Conservation (phyloP, 306 rosid genomes). For the Lathyrus sativus region DNA sequence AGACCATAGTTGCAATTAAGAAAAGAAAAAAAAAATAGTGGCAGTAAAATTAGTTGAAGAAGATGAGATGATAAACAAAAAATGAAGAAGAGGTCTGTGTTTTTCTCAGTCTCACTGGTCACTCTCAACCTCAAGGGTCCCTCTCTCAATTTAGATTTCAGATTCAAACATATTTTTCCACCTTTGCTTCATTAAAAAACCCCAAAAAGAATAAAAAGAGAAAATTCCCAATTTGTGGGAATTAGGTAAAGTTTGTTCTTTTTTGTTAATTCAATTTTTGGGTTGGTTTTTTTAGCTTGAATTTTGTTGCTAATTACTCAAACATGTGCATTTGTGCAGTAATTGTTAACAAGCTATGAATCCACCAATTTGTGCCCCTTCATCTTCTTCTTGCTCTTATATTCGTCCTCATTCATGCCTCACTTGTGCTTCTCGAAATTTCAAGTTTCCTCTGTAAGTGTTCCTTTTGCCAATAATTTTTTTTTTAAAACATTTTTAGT, state of each 20-base stretch:
- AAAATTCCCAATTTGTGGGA: constrained; percentile 33
- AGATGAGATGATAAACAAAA: constrained; percentile 39
- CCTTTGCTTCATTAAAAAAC: constrained; percentile 7
- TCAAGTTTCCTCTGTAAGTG: constrained; percentile 62
- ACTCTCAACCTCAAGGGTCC: constrained; percentile 48
- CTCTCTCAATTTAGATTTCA: constrained; percentile 42
- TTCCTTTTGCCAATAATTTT: background rate
- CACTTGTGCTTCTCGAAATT: constrained; percentile 56
- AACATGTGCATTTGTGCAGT: constrained; percentile 25
- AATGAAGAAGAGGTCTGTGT: constrained; percentile 25
- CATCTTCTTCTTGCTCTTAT: constrained; percentile 56
- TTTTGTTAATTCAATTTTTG: constrained; percentile 31
- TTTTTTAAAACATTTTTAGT: constrained; percentile 15
- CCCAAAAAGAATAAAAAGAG: background rate
- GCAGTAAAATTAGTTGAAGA: constrained; percentile 35
- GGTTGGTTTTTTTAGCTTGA: constrained; percentile 34
- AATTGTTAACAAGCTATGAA: constrained; percentile 45
- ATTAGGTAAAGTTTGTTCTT: constrained; percentile 37
- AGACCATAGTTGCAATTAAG: no score
- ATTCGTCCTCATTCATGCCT: constrained; percentile 53
- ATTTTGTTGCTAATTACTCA: constrained; percentile 30
- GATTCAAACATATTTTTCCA: constrained; percentile 35
- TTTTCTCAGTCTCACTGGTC: constrained; percentile 41
- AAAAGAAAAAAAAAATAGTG: constrained; percentile 34
- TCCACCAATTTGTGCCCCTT: constrained; percentile 50